Percentiles rank a stretch among this genome's conserved stretches.
These are phyloP conservation scores for Coemansia umbellata DNA, from an alignment of 192 early-diverging fungal species.

Conservation along the genomic window DNA sequence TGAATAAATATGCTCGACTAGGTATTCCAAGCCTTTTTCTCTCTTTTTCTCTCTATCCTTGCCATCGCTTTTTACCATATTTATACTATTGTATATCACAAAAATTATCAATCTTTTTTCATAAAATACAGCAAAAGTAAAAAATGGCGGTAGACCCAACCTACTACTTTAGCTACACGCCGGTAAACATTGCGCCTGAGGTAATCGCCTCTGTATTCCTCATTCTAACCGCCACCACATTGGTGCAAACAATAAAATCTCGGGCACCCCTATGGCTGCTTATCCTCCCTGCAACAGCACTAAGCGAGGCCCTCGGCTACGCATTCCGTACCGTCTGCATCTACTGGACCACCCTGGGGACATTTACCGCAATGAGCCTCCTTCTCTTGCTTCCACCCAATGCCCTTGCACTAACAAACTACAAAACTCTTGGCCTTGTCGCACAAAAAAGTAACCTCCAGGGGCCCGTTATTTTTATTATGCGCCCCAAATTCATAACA, in stretches of 20 bases:
- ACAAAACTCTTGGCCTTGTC: constrained; percentile 44
- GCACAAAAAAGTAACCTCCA: constrained; percentile 10
- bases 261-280: constrained; percentile 20
- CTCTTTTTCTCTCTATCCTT: no score
- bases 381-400: constrained; percentile 50
- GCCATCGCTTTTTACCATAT: no score
- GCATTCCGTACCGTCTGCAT: constrained; percentile 32
- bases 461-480: constrained; percentile 11
- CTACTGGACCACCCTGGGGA: constrained; percentile 27
- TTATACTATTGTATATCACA: no score
- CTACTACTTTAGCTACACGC: constrained; percentile 37
- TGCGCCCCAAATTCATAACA: constrained; percentile 38
- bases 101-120: no score
- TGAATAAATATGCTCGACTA: no score
- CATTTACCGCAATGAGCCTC: constrained; percentile 34
- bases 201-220: constrained; percentile 12
- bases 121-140: no score
- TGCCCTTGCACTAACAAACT: constrained; percentile 49
- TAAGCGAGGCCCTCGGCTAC: constrained; percentile 42
- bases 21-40: no score
- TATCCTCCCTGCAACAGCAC: constrained; percentile 34
- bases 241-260: constrained; percentile 7
- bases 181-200: constrained; percentile 34
- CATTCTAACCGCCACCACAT: neutral
- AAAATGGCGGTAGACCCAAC: no score